A percentile compares a stretch with the other conserved stretches of the same genome.
Conservation (phyloP, 306 rosid species). For the Datisca glomerata region DNA sequence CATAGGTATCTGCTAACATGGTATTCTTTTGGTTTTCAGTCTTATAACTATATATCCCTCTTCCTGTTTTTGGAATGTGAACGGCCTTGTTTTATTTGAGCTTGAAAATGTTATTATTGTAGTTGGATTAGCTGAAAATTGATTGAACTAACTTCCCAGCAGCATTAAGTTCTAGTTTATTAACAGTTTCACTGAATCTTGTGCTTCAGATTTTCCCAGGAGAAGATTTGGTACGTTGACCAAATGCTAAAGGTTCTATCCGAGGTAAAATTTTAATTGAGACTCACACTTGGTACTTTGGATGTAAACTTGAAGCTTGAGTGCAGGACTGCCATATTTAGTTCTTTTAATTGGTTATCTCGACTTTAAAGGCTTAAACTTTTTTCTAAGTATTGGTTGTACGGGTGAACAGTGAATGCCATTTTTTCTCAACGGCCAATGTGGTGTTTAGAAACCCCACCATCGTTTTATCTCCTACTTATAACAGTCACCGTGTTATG, state of each 20-base stretch:
- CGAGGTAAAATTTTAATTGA: constrained; percentile 66
- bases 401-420: too few species aligned
- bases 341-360: not conserved
- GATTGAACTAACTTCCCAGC: not conserved
- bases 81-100: constrained; percentile 3
- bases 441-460: too few species aligned
- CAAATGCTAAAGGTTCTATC: constrained; percentile 98
- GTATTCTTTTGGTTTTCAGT: not conserved
- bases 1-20: not conserved
- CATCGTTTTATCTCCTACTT: too few species aligned
- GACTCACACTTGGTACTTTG: constrained; percentile 3
- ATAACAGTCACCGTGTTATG: too few species aligned
- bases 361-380: too few species aligned
- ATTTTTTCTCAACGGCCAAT: too few species aligned
- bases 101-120: too few species aligned
- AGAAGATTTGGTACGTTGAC: constrained; percentile 97
- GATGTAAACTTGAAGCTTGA: not conserved
- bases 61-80: constrained; percentile 7
- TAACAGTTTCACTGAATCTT: constrained; percentile 20
- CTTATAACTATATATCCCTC: constrained; percentile 5
- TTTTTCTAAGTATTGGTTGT: too few species aligned
- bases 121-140: constrained; percentile 14
- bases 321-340: too few species aligned
- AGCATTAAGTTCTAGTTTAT: constrained; percentile 14
- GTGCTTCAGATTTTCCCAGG: constrained; percentile 77